These are phyloP conservation scores for Leccinum rimulosum DNA, from an alignment of 768 basidiomycete species.

Conservation along the genomic window DNA sequence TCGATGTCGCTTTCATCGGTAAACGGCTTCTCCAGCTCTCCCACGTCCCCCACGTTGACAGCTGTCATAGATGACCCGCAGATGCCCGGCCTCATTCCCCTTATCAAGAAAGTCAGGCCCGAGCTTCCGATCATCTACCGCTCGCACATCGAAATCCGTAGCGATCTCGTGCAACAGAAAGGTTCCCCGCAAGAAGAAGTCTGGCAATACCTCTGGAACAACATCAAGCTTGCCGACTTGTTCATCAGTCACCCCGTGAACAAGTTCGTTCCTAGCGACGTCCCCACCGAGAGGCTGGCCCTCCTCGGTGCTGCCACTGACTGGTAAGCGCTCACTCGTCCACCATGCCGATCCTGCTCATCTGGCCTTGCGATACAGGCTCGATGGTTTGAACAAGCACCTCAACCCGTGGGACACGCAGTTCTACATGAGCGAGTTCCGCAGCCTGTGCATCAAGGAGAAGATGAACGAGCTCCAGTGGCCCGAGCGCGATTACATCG, in stretches of 20 bases:
- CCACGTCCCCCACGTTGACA: slow-evolving; percentile 9
- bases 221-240: slow-evolving; percentile 84
- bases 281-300: slow-evolving; percentile 65
- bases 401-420: slow-evolving; percentile 78
- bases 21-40: slow-evolving; percentile 9
- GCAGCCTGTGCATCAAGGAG: slow-evolving; percentile 69
- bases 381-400: slow-evolving; percentile 95
- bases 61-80: slow-evolving; percentile 71
- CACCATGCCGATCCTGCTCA: slow-evolving; percentile 4
- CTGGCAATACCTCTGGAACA: slow-evolving; percentile 94
- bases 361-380: slow-evolving; percentile 40
- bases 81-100: slow-evolving; percentile 91
- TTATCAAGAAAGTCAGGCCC: slow-evolving; percentile 83
- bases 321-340: slow-evolving; percentile 50
- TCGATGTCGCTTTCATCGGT: slow-evolving; percentile 90
- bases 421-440: slow-evolving; percentile 89
- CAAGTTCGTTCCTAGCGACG: slow-evolving; percentile 89
- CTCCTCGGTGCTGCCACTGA: slow-evolving; percentile 84
- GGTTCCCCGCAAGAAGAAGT: slow-evolving; percentile 88
- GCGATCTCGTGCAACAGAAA: slow-evolving; percentile 77
- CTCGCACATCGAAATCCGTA: slow-evolving; percentile 92
- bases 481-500: slow-evolving; percentile 81
- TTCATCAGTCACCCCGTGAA: slow-evolving; percentile 94
- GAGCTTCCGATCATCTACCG: slow-evolving; percentile 89
- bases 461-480: slow-evolving; percentile 78